phyloP scores from a whole-genome alignment of 2,329 filamentous ascomycete genomes.

The Colletotrichum siamense region DNA sequence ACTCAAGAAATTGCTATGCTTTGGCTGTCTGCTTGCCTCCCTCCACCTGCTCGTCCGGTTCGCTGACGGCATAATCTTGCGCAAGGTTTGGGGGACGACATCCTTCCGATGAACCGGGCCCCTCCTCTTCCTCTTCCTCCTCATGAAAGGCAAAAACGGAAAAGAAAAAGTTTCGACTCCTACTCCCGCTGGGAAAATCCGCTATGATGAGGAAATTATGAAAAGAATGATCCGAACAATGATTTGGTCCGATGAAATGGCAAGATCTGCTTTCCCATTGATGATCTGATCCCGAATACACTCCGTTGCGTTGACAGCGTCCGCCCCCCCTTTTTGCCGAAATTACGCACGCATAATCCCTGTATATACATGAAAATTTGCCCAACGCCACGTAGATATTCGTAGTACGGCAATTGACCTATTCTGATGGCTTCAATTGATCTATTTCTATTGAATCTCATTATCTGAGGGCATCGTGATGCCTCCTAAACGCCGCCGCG shows the following conservation, averaged over 20 bases:
- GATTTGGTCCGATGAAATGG: background rate
- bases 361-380: too few species aligned
- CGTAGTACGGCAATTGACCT: too few species aligned
- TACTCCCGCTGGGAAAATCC: background rate
- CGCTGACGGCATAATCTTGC: background rate
- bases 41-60: background rate
- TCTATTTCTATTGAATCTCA: too few species aligned
- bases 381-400: too few species aligned
- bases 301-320: too few species aligned
- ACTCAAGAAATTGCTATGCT: background rate
- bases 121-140: background rate
- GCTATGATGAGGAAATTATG: background rate
- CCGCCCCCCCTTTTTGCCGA: too few species aligned
- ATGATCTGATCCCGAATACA: background rate
- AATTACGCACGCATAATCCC: too few species aligned
- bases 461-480: too few species aligned
- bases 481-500: too few species aligned
- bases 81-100: background rate
- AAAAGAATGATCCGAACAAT: background rate
- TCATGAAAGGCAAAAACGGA: background rate
- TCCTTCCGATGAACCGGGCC: conserved; percentile 15
- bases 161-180: background rate
- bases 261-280: background rate
- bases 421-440: too few species aligned
- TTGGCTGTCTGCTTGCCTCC: background rate